Percentiles rank a stretch among this genome's conserved stretches.
phyloP scores from a whole-genome alignment of 2,329 filamentous ascomycete species.

The Talaromyces rugulosus region DNA sequence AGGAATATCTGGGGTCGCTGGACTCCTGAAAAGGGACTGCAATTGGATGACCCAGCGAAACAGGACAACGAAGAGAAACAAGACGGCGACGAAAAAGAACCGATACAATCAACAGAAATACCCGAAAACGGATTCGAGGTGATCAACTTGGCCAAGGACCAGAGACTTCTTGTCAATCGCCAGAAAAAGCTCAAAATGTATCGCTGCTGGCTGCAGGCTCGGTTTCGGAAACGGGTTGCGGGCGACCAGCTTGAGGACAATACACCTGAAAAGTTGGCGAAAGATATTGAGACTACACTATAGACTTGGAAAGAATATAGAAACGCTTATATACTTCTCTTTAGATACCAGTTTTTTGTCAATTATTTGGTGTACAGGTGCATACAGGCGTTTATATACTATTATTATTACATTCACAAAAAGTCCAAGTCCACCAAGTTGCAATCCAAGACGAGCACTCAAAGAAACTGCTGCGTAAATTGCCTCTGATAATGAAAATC shows the following conservation, averaged over 20 bases:
- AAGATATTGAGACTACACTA: constrained; percentile 6
- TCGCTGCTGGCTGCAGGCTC: constrained; percentile 67
- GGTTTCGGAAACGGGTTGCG: constrained; percentile 34
- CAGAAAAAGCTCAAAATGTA: constrained; percentile 96
- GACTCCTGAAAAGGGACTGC: constrained; percentile 33
- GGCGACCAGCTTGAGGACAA: neutral
- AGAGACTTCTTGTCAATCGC: constrained; percentile 86
- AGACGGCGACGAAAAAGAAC: neutral
- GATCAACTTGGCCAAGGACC: constrained; percentile 72
- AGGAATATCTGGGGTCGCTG: constrained; percentile 68
- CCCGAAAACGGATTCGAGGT: constrained; percentile 9
- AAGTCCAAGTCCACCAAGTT: neutral
- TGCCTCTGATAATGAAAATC: neutral
- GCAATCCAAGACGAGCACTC: neutral
- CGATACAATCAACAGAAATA: neutral
- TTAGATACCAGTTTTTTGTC: neutral
- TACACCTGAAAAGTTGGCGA: constrained; percentile 2
- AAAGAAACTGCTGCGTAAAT: neutral
- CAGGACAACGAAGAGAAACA: constrained; percentile 4
- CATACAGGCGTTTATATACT: neutral
- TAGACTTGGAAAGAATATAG: neutral
- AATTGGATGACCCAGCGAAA: constrained; percentile 15
- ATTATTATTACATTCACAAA: neutral
- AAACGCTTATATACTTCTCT: neutral
- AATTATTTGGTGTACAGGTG: neutral